Conservation (phyloP, 495 filamentous ascomycete species). For the Aspergillus sparsus region DNA sequence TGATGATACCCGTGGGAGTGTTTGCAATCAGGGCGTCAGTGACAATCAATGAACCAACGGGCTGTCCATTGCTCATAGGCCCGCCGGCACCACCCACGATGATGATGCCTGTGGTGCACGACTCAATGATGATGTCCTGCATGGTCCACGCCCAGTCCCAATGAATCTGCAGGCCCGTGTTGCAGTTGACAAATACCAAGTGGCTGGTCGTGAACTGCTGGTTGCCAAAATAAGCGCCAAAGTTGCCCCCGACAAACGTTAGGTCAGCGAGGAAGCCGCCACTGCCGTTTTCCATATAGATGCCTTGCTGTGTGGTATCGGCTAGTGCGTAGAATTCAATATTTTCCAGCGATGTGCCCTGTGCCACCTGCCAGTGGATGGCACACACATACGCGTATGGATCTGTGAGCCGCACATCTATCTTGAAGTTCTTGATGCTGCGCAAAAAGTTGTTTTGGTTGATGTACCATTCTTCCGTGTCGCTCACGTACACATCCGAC, state of each 20-base stretch:
- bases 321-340: constrained; percentile 41
- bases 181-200: constrained; percentile 49
- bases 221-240: constrained; percentile 54
- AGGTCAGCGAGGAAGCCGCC: constrained; percentile 40
- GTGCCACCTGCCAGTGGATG: constrained; percentile 46
- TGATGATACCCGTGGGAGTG: constrained; percentile 61
- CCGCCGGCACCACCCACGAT: constrained; percentile 26
- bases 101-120: constrained; percentile 32
- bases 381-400: constrained; percentile 26
- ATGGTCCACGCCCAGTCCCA: constrained; percentile 61
- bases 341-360: constrained; percentile 49
- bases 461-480: constrained; percentile 51
- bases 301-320: no score
- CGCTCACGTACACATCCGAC: constrained; percentile 73
- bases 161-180: constrained; percentile 51
- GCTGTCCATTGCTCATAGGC: constrained; percentile 36
- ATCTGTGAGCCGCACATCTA: constrained; percentile 32
- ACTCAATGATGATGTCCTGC: constrained; percentile 34
- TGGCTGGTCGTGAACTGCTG: constrained; percentile 57
- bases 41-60: constrained; percentile 65
- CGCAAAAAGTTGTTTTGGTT: constrained; percentile 41
- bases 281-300: constrained; percentile 4
- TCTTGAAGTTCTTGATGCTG: constrained; percentile 40
- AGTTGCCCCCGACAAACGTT: constrained; percentile 11
- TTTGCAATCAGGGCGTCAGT: constrained; percentile 65